Evolutionary conservation across 768 basidiomycete genomes (phyloP).

Genomic region (Serendipita sp.): DNA sequence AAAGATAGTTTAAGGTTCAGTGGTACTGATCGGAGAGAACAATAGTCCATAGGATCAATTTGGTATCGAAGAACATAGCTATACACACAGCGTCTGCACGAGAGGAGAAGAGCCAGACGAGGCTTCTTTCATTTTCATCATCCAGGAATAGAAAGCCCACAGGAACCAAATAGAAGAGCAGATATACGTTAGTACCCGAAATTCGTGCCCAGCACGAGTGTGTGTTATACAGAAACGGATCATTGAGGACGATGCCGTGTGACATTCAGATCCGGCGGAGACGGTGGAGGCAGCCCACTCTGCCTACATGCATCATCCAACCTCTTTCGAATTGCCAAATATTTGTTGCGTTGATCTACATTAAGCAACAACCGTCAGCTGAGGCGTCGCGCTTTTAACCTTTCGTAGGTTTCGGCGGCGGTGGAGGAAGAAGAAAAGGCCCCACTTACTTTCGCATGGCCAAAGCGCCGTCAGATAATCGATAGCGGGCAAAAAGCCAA

Average conservation of each 20-base stretch:
- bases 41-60: too few relatives aligned
- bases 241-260: too few relatives aligned
- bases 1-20: too few relatives aligned
- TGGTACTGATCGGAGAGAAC: too few relatives aligned
- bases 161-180: background rate
- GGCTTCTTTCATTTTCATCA: too few relatives aligned
- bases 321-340: background rate
- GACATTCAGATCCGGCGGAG: background rate
- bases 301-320: background rate
- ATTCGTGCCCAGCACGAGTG: background rate
- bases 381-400: background rate
- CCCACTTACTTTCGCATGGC: constrained; percentile 42
- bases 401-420: background rate
- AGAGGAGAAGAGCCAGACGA: too few relatives aligned
- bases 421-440: background rate
- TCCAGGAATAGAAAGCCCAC: background rate
- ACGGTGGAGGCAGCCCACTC: background rate
- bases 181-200: background rate
- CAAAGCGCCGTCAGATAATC: constrained; percentile 56
- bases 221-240: background rate
- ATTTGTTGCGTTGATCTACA: constrained; percentile 2
- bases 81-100: too few relatives aligned
- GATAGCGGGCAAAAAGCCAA: constrained; percentile 41
- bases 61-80: too few relatives aligned
- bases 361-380: background rate